These are phyloP conservation scores for Termitomyces sp. DNA, from an alignment of 768 basidiomycete genomes.

Conservation along the genomic window DNA sequence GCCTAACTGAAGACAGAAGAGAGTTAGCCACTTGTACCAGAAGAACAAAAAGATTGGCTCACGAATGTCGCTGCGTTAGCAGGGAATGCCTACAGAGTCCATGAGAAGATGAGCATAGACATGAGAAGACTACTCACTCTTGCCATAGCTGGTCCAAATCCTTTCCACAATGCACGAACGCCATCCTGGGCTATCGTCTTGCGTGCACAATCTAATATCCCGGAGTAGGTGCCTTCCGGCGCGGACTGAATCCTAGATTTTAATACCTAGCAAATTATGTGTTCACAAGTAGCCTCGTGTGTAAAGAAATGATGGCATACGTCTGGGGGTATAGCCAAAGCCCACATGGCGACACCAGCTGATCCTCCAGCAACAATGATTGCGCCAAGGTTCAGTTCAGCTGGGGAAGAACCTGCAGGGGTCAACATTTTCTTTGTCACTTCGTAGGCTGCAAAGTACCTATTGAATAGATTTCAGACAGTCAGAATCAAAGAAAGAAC, in stretches of 20 bases:
- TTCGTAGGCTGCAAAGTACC: slow-evolving; percentile 98
- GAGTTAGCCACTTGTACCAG: slow-evolving; percentile 3
- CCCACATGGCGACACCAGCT: slow-evolving; percentile 98
- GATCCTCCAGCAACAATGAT: slow-evolving; percentile 90
- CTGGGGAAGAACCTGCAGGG: slow-evolving; percentile 72
- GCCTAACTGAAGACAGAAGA: slow-evolving; percentile 56
- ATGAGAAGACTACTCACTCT: slow-evolving; percentile 43
- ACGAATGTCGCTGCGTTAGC: slow-evolving; percentile 95
- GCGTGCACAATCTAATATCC: slow-evolving; percentile 85
- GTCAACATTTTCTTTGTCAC: slow-evolving; percentile 84
- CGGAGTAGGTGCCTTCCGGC: slow-evolving; percentile 95
- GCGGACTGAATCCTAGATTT: slow-evolving; percentile 97
- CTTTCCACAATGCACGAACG: slow-evolving; percentile 87
- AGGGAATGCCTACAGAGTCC: slow-evolving; percentile 74
- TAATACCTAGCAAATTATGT: slow-evolving; percentile 55
- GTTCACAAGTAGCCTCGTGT: neutral
- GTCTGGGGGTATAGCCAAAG: slow-evolving; percentile 94
- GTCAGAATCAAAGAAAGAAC: neutral
- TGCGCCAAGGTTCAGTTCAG: slow-evolving; percentile 78
- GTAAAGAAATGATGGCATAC: slow-evolving; percentile 31
- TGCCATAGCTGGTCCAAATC: slow-evolving; percentile 96
- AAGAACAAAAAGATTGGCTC: slow-evolving; percentile 26
- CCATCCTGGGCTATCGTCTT: slow-evolving; percentile 93
- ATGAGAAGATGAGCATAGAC: neutral
- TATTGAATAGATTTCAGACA: slow-evolving; percentile 23